A percentile compares a stretch with the other conserved stretches of the same genome.
Evolutionary conservation across 164 flowering plant genomes (phyloP).

Genomic region (Aristolochia contorta): DNA sequence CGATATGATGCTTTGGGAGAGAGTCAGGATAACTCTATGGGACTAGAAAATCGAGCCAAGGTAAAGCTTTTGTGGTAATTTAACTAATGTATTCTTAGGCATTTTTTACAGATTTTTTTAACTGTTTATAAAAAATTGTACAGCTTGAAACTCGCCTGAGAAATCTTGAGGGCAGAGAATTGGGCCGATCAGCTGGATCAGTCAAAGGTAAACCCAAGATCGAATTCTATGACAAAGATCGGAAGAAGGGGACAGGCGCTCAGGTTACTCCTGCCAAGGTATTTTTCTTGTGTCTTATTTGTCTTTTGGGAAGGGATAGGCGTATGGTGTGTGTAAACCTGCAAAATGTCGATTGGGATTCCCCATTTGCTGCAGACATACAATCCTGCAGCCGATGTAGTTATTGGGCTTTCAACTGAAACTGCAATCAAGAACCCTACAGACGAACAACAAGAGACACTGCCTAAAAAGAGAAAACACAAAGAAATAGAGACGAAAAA

Average conservation of each 20-base stretch:
- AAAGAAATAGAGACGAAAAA: slow-evolving; percentile 13
- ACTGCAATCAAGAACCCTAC: slow-evolving; percentile 4
- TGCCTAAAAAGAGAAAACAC: slow-evolving; percentile 20
- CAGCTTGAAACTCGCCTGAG: slow-evolving; percentile 84
- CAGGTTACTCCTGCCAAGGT: slow-evolving; percentile 86
- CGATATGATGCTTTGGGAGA: slow-evolving; percentile 95
- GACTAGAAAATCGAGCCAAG: slow-evolving; percentile 70
- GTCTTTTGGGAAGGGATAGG: background rate
- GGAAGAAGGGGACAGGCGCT: slow-evolving; percentile 67
- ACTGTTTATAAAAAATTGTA: background rate
- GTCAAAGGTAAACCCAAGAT: slow-evolving; percentile 92
- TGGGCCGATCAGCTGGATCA: slow-evolving; percentile 74
- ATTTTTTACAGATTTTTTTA: background rate
- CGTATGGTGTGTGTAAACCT: background rate
- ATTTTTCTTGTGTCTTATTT: background rate
- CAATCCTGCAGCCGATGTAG: slow-evolving; percentile 66
- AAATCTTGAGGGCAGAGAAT: slow-evolving; percentile 75
- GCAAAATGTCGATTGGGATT: background rate
- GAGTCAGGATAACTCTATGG: slow-evolving; percentile 65
- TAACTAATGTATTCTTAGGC: background rate
- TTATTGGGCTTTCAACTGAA: slow-evolving; percentile 22
- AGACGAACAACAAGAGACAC: slow-evolving; percentile 3
- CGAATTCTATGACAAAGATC: slow-evolving; percentile 74
- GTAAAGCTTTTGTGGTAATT: slow-evolving; percentile 16
- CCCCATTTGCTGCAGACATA: slow-evolving; percentile 40